These are phyloP conservation scores for Monosporascus sp. DNA, from an alignment of 2,329 filamentous ascomycete genomes.

Conservation along the genomic window DNA sequence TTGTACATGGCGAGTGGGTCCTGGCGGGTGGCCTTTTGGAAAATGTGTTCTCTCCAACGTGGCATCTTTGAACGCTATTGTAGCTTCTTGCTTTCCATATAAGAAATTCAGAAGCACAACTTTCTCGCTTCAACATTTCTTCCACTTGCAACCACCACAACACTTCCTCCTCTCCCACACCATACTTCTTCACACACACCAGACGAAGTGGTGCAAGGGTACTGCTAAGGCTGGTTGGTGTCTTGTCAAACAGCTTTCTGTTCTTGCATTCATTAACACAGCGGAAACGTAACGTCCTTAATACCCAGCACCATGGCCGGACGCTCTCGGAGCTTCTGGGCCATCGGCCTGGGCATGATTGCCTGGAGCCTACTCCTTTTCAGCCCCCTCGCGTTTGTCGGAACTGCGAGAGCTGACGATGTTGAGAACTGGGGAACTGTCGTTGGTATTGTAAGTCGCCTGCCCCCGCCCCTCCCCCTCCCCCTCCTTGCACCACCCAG, in stretches of 20 bases:
- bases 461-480: not conserved
- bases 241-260: too few relatives aligned
- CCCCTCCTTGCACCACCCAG: not conserved
- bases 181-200: too few relatives aligned
- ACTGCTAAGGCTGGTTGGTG: too few relatives aligned
- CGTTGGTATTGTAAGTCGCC: constrained; percentile 72
- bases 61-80: constrained; percentile 22
- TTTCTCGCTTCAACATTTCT: not conserved
- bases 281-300: not conserved
- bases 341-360: constrained; percentile 79
- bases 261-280: too few relatives aligned
- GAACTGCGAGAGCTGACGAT: constrained; percentile 68
- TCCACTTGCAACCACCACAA: constrained; percentile 12
- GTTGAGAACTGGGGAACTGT: constrained; percentile 79
- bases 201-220: too few relatives aligned
- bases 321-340: constrained; percentile 62
- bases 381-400: constrained; percentile 78
- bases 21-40: constrained; percentile 16
- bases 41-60: constrained; percentile 30
- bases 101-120: constrained; percentile 18
- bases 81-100: constrained; percentile 20
- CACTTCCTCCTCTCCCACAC: not conserved
- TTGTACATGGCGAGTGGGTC: not conserved
- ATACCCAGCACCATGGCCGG: constrained; percentile 38
- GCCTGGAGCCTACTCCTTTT: constrained; percentile 91